These are phyloP conservation scores for Globisporangium middletonii DNA, from an alignment of 352 stramenopile genomes.

Conservation along the genomic window DNA sequence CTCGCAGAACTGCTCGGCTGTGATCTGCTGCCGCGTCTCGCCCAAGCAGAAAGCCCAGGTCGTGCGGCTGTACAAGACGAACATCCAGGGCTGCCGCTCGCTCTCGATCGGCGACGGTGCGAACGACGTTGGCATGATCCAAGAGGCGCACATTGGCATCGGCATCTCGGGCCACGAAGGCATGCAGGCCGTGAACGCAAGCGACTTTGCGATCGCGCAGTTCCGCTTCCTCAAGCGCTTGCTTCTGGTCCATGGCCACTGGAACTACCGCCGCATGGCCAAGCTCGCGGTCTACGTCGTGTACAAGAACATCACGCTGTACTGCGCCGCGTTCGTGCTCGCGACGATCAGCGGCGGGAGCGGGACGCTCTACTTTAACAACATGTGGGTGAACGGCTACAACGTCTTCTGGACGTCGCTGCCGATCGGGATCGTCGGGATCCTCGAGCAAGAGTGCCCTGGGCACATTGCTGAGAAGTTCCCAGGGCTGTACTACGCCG, in stretches of 20 bases:
- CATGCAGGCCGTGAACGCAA: slow-evolving; percentile 97
- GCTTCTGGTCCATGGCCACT: slow-evolving; percentile 97
- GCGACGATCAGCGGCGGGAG: slow-evolving; percentile 73
- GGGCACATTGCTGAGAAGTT: slow-evolving; percentile 65
- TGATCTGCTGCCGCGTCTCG: slow-evolving; percentile 89
- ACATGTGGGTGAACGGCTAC: slow-evolving; percentile 92
- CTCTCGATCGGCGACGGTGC: slow-evolving; percentile 98
- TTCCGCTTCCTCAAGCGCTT: slow-evolving; percentile 96
- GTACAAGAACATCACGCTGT: slow-evolving; percentile 97
- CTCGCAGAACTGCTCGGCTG: slow-evolving; percentile 74
- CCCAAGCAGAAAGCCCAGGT: slow-evolving; percentile 92
- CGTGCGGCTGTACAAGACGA: slow-evolving; percentile 82
- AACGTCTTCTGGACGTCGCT: slow-evolving; percentile 96
- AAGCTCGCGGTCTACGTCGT: slow-evolving; percentile 97
- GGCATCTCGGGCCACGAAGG: slow-evolving; percentile 98
- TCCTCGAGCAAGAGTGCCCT: slow-evolving; percentile 80
- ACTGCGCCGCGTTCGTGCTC: slow-evolving; percentile 83
- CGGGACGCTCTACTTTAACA: slow-evolving; percentile 83
- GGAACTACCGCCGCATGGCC: slow-evolving; percentile 96
- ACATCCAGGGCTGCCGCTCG: slow-evolving; percentile 80
- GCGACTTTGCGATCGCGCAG: slow-evolving; percentile 98
- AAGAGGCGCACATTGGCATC: slow-evolving; percentile 97
- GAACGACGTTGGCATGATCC: slow-evolving; percentile 99
- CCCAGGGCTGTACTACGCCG: slow-evolving; percentile 74
- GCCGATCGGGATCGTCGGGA: slow-evolving; percentile 83